phyloP scores from a whole-genome alignment of 2,329 filamentous ascomycete species.

The Rhexocercosporidium sp. region DNA sequence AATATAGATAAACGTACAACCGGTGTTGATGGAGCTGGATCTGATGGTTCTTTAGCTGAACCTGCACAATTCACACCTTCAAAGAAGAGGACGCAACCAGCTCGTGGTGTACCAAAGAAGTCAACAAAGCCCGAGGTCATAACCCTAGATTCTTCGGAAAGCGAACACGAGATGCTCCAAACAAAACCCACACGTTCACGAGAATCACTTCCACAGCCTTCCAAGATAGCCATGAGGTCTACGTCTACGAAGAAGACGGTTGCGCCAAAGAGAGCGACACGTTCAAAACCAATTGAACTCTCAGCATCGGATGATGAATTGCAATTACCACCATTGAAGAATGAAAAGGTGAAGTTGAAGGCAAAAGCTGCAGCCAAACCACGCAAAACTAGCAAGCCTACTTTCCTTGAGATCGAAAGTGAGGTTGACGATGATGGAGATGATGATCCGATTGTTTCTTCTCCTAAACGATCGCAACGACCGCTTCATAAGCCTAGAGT shows the following conservation, averaged over 20 bases:
- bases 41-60: constrained; percentile 20
- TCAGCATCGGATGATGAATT: constrained; percentile 13
- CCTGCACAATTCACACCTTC: constrained; percentile 17
- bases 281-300: background rate
- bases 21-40: constrained; percentile 13
- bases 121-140: background rate
- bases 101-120: background rate
- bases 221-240: background rate
- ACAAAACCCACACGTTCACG: background rate
- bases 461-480: constrained; percentile 20
- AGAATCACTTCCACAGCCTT: background rate
- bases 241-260: background rate
- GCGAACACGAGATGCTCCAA: background rate
- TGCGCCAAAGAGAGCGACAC: background rate
- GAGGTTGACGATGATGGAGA: constrained; percentile 13
- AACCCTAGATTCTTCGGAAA: constrained; percentile 10
- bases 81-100: constrained; percentile 17
- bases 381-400: background rate
- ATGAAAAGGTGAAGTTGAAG: background rate
- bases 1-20: background rate
- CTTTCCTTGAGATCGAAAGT: background rate
- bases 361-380: background rate
- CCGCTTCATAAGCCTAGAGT: constrained; percentile 8
- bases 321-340: background rate
- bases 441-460: constrained; percentile 23